Conservation (phyloP, 2,329 filamentous ascomycete genomes). For the Atkinsonella texensis region DNA sequence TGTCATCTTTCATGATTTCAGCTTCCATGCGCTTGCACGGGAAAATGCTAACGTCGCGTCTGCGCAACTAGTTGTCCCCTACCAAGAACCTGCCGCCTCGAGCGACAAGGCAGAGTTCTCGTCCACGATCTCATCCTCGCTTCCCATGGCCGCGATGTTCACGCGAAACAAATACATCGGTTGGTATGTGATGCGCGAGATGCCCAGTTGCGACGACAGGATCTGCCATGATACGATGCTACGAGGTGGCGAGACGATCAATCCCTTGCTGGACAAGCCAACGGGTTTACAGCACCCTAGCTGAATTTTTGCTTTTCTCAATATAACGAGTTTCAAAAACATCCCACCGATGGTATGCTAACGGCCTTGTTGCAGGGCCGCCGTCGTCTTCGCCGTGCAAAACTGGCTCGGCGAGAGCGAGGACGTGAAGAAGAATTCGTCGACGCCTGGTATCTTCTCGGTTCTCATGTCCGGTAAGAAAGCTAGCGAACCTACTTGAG, state of each 20-base stretch:
- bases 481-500: not conserved
- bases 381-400: constrained; percentile 63
- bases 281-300: not conserved
- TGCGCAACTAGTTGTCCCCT: constrained; percentile 62
- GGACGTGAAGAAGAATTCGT: constrained; percentile 48
- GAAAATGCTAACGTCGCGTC: not conserved
- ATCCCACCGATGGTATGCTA: not conserved
- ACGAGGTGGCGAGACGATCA: not conserved
- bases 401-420: constrained; percentile 67
- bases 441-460: constrained; percentile 58
- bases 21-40: not conserved
- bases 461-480: constrained; percentile 65
- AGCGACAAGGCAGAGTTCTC: constrained; percentile 56
- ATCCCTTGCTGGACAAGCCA: not conserved
- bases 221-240: not conserved
- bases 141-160: constrained; percentile 95
- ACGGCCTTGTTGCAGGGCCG: constrained; percentile 39
- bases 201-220: not conserved
- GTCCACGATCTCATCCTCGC: constrained; percentile 59
- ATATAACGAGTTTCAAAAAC: not conserved
- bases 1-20: not conserved
- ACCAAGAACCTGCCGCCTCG: constrained; percentile 61
- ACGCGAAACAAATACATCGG: constrained; percentile 74
- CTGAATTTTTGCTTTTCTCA: not conserved
- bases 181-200: constrained; percentile 33